Conservation (phyloP, 1,284 basidiomycete species). For the Neolentinus lepideus region DNA sequence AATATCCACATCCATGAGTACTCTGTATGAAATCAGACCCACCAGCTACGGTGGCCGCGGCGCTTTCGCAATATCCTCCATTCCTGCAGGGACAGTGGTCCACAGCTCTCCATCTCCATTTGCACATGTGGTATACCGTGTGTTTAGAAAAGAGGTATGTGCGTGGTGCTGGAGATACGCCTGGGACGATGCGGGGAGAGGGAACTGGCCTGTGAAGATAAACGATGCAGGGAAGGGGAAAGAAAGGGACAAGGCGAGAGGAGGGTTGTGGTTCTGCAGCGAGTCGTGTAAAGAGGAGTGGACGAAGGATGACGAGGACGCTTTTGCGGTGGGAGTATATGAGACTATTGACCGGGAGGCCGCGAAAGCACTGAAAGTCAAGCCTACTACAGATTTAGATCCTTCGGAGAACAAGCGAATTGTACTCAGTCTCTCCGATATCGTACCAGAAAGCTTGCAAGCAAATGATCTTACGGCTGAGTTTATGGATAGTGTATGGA, state of each 20-base stretch:
- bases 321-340: slow-evolving; percentile 19
- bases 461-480: slow-evolving; percentile 18
- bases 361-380: slow-evolving; percentile 23
- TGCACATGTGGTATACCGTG: slow-evolving; percentile 39
- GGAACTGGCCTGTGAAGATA: slow-evolving; percentile 20
- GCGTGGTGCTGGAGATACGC: slow-evolving; percentile 56
- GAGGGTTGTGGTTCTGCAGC: slow-evolving; percentile 50
- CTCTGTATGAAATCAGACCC: slow-evolving; percentile 7
- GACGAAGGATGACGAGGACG: slow-evolving; percentile 26
- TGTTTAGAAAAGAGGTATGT: slow-evolving; percentile 59
- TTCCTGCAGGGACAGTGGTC: slow-evolving; percentile 34
- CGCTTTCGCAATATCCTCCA: slow-evolving; percentile 34
- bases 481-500: slow-evolving; percentile 28
- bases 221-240: slow-evolving; percentile 7
- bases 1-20: not conserved
- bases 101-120: slow-evolving; percentile 36
- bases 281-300: slow-evolving; percentile 37
- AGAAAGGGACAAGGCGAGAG: slow-evolving; percentile 9
- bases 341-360: slow-evolving; percentile 18
- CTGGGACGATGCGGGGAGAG: slow-evolving; percentile 28
- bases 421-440: not conserved
- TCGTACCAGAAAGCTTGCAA: not conserved
- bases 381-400: not conserved
- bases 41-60: slow-evolving; percentile 46
- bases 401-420: not conserved